These are phyloP conservation scores for Wallacemonas rigidus DNA, from an alignment of 208 protist species.

Conservation along the genomic window DNA sequence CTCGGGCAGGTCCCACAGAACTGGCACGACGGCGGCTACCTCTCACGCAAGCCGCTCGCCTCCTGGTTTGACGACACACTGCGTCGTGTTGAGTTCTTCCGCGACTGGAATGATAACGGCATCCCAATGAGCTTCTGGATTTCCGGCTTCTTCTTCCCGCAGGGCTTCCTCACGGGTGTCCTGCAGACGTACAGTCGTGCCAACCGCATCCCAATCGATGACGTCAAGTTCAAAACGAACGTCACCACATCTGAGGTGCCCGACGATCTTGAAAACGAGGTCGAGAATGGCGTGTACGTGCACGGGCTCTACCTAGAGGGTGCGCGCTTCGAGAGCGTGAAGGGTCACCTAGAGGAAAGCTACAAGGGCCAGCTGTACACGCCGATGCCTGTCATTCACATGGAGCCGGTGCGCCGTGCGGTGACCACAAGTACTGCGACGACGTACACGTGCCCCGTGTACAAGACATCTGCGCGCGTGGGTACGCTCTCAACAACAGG, in stretches of 20 bases:
- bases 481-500: constrained; percentile 91
- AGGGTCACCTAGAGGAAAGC: constrained; percentile 71
- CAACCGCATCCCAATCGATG: constrained; percentile 90
- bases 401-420: constrained; percentile 76
- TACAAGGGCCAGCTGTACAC: constrained; percentile 86
- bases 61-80: constrained; percentile 96
- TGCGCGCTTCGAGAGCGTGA: constrained; percentile 61
- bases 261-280: constrained; percentile 69
- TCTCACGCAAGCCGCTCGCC: constrained; percentile 95
- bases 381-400: constrained; percentile 85
- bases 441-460: constrained; percentile 91
- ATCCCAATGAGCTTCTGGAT: constrained; percentile 94
- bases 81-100: constrained; percentile 92
- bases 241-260: constrained; percentile 71
- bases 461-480: constrained; percentile 92
- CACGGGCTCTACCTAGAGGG: constrained; percentile 94
- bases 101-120: constrained; percentile 94
- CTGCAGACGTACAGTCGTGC: constrained; percentile 91
- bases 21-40: constrained; percentile 92
- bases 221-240: constrained; percentile 88
- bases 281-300: constrained; percentile 87
- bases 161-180: constrained; percentile 93
- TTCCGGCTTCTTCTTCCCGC: constrained; percentile 99
- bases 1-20: constrained; percentile 92
- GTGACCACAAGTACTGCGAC: constrained; percentile 29